Evolutionary conservation across 2,329 filamentous ascomycete genomes (phyloP).

Genomic region (Fusarium odoratissimum): DNA sequence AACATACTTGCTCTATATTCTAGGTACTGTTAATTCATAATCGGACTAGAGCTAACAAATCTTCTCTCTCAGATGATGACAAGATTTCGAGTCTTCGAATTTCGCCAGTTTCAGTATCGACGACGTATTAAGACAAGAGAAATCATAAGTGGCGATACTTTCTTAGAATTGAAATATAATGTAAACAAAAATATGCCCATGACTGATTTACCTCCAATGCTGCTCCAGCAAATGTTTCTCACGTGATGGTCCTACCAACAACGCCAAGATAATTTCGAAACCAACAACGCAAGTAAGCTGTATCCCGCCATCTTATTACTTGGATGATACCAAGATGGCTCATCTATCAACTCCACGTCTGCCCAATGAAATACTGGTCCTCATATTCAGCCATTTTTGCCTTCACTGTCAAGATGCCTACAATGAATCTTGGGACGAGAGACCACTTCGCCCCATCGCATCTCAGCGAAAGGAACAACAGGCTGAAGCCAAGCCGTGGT

Average conservation of each 20-base stretch:
- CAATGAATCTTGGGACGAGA: neutral
- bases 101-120: too few relatives aligned
- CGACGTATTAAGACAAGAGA: too few relatives aligned
- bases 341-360: neutral
- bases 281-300: neutral
- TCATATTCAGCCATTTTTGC: constrained; percentile 2
- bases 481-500: neutral
- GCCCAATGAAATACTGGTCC: neutral
- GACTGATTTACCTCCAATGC: neutral
- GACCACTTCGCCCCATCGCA: neutral
- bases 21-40: too few relatives aligned
- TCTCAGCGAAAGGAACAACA: neutral
- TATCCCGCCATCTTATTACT: neutral
- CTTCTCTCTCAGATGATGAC: too few relatives aligned
- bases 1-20: too few relatives aligned
- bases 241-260: neutral
- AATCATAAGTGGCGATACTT: too few relatives aligned
- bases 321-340: neutral
- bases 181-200: neutral
- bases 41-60: too few relatives aligned
- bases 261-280: neutral
- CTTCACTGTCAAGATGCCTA: neutral
- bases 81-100: too few relatives aligned
- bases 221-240: neutral
- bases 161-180: too few relatives aligned